Evolutionary conservation across 164 flowering plant species (phyloP).

Genomic region (Chloranthus sessilifolius): DNA sequence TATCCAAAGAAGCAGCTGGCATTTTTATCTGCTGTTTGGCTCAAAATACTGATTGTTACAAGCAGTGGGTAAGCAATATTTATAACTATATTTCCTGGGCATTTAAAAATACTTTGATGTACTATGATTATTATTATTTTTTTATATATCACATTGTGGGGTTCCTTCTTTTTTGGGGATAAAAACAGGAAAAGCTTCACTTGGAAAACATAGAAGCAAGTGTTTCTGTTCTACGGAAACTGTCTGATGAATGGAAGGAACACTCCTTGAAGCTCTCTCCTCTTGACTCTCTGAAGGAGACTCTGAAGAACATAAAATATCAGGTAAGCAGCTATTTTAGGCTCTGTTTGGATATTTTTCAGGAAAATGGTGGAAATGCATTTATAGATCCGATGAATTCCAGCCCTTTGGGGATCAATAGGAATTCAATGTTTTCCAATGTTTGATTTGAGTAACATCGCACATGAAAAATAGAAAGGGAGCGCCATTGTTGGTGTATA

Average conservation of each 20-base stretch:
- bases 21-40: slow-evolving; percentile 68
- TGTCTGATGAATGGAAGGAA: slow-evolving; percentile 60
- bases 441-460: too few relatives aligned
- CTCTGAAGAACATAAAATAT: slow-evolving; percentile 53
- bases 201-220: slow-evolving; percentile 69
- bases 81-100: neutral
- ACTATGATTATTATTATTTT: too few relatives aligned
- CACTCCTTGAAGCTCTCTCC: slow-evolving; percentile 38
- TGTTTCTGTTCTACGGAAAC: slow-evolving; percentile 51
- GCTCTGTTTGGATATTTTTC: neutral
- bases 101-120: neutral
- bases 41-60: slow-evolving; percentile 65
- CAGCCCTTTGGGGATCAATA: too few relatives aligned
- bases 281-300: slow-evolving; percentile 38
- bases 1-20: slow-evolving; percentile 62
- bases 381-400: too few relatives aligned
- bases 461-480: too few relatives aligned
- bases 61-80: slow-evolving; percentile 71
- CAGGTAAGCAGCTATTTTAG: slow-evolving; percentile 38
- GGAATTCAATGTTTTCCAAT: too few relatives aligned
- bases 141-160: neutral
- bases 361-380: too few relatives aligned
- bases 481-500: too few relatives aligned
- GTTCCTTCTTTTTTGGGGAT: neutral
- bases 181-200: slow-evolving; percentile 60